Percentiles rank a stretch among this genome's conserved stretches.
phyloP scores from a whole-genome alignment of 176 grass and related monocot genomes.

The Carex parvula region DNA sequence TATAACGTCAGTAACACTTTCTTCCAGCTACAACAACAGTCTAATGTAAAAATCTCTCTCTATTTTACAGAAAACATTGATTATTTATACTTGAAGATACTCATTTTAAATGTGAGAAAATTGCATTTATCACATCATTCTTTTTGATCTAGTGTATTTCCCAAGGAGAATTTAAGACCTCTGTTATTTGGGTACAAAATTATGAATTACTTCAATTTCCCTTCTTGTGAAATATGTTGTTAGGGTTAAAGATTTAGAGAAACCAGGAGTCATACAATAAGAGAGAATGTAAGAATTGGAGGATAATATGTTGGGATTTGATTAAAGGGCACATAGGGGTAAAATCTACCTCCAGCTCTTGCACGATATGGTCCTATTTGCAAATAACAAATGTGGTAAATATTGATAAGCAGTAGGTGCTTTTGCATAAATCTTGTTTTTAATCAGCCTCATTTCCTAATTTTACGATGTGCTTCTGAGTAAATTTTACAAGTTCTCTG shows the following conservation, averaged over 20 bases:
- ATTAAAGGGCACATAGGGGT: too few relatives aligned
- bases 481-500: not conserved
- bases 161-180: not conserved
- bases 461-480: not conserved
- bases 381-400: too few relatives aligned
- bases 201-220: not conserved
- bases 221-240: not conserved
- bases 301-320: not conserved
- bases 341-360: too few relatives aligned
- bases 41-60: constrained; percentile 38
- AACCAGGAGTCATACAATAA: not conserved
- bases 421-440: not conserved
- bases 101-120: not conserved
- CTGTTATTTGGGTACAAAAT: not conserved
- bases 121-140: not conserved
- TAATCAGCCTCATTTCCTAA: not conserved
- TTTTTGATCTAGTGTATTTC: not conserved
- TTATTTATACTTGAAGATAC: not conserved
- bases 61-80: constrained; percentile 12
- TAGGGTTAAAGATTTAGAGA: not conserved
- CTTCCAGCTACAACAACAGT: constrained; percentile 5
- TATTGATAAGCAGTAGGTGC: too few relatives aligned
- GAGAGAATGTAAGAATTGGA: not conserved
- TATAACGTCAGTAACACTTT: constrained; percentile 35
- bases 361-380: too few relatives aligned